Percentiles rank a stretch among this genome's conserved stretches.
Evolutionary conservation across 2,329 filamentous ascomycete genomes (phyloP).

Genomic region (Cyclaneusma minus): DNA sequence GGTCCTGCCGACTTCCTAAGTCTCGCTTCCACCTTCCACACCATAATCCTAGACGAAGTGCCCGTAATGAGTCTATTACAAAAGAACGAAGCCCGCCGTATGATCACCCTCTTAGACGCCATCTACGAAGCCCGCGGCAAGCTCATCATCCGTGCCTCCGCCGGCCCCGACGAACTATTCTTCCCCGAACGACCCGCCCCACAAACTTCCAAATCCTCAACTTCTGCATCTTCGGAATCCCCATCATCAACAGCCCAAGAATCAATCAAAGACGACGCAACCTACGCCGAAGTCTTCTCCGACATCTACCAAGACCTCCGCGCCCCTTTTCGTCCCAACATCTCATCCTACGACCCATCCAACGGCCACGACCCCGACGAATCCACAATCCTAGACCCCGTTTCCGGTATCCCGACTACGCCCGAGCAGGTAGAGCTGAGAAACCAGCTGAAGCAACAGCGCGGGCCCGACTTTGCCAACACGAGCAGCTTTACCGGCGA

Average conservation of each 20-base stretch:
- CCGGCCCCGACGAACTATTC: constrained; percentile 59
- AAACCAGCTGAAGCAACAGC: constrained; percentile 21
- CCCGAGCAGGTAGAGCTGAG: constrained; percentile 13
- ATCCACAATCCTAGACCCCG: constrained; percentile 35
- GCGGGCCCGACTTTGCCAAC: constrained; percentile 50
- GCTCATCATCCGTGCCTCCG: constrained; percentile 50
- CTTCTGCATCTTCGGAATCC: constrained; percentile 4
- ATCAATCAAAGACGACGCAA: constrained; percentile 28
- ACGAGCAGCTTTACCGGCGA: constrained; percentile 59
- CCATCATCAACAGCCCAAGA: constrained; percentile 23
- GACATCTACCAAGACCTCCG: constrained; percentile 69
- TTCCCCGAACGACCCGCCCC: constrained; percentile 42
- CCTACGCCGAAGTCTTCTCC: constrained; percentile 48
- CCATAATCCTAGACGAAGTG: constrained; percentile 56
- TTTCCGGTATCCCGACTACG: constrained; percentile 17
- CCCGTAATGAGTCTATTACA: constrained; percentile 50
- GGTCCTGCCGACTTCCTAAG: constrained; percentile 75
- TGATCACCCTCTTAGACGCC: constrained; percentile 69
- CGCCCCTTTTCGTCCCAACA: constrained; percentile 65
- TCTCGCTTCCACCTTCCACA: constrained; percentile 66
- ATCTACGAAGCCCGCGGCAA: constrained; percentile 73
- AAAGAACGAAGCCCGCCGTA: constrained; percentile 68
- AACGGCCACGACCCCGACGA: constrained; percentile 38
- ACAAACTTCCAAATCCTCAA: constrained; percentile 9
- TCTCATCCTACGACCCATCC: constrained; percentile 44